Percentiles rank a stretch among this genome's conserved stretches.
Conservation (phyloP, 1,284 basidiomycete species). For the Leccinum huronense region DNA sequence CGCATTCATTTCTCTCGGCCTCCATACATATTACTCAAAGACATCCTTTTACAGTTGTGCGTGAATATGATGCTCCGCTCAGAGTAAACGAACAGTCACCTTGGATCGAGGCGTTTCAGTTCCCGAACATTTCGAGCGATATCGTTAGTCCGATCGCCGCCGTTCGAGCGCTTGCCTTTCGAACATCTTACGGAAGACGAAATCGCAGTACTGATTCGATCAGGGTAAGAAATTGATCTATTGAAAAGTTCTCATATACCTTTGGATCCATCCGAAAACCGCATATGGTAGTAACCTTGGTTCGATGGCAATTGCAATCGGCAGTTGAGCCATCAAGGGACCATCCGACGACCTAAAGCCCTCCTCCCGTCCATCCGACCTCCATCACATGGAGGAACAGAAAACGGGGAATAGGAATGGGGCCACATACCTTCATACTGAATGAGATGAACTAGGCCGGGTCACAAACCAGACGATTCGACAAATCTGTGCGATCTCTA, state of each 20-base stretch:
- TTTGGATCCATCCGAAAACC: constrained; percentile 74
- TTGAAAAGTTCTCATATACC: constrained; percentile 37
- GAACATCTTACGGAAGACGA: constrained; percentile 79
- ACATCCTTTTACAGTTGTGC: constrained; percentile 53
- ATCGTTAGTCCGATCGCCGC: constrained; percentile 53
- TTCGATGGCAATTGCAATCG: constrained; percentile 70
- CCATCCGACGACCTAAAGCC: constrained; percentile 27
- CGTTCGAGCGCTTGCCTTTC: constrained; percentile 54
- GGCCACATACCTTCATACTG: constrained; percentile 52
- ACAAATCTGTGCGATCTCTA: constrained; percentile 72
- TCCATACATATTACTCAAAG: constrained; percentile 75
- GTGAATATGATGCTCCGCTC: constrained; percentile 15
- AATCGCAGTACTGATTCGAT: constrained; percentile 66
- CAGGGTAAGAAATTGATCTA: constrained; percentile 18
- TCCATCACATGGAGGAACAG: constrained; percentile 31
- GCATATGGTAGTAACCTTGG: constrained; percentile 69
- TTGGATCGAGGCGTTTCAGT: constrained; percentile 60
- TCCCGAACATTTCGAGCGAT: constrained; percentile 67
- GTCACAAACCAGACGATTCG: constrained; percentile 20
- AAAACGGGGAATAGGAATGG: constrained; percentile 4
- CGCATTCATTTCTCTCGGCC: constrained; percentile 62
- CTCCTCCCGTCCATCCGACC: constrained; percentile 33
- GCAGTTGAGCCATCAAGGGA: constrained; percentile 71
- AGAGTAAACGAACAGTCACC: constrained; percentile 38
- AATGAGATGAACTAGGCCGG: constrained; percentile 70